Evolutionary conservation across 139 green algal species (phyloP).

Genomic region (Zygnema circumcarinatum): DNA sequence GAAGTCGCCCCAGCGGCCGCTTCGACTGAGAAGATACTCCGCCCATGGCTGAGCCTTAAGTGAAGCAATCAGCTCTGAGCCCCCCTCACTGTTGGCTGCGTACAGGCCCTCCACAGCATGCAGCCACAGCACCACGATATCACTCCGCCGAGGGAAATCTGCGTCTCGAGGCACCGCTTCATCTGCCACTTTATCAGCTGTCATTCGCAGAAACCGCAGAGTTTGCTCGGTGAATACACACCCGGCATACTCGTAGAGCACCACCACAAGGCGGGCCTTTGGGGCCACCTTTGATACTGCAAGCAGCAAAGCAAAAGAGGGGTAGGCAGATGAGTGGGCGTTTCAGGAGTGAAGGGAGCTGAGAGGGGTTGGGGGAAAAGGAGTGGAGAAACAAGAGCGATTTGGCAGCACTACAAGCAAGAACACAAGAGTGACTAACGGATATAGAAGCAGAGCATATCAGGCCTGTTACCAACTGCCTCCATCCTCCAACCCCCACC

Average conservation of each 20-base stretch:
- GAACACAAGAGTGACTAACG: too few relatives aligned
- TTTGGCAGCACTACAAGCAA: too few relatives aligned
- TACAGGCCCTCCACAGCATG: slow-evolving; percentile 27
- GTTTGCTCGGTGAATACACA: slow-evolving; percentile 39
- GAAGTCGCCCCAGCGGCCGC: slow-evolving; percentile 29
- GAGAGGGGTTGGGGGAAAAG: too few relatives aligned
- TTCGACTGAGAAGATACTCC: slow-evolving; percentile 31
- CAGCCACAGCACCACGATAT: slow-evolving; percentile 42
- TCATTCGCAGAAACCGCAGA: slow-evolving; percentile 20
- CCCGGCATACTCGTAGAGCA: slow-evolving; percentile 36
- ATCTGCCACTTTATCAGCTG: slow-evolving; percentile 36
- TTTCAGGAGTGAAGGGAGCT: not conserved
- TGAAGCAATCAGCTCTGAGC: slow-evolving; percentile 4
- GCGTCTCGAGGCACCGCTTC: slow-evolving; percentile 28
- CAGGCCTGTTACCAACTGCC: too few relatives aligned
- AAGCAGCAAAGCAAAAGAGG: too few relatives aligned
- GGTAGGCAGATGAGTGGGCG: not conserved
- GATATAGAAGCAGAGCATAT: not conserved
- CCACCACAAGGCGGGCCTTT: slow-evolving; percentile 30
- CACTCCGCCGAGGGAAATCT: slow-evolving; percentile 9
- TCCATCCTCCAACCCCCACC: too few relatives aligned
- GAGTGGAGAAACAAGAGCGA: too few relatives aligned
- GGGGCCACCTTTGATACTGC: slow-evolving; percentile 21
- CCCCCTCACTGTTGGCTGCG: slow-evolving; percentile 19
- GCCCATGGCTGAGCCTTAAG: slow-evolving; percentile 38